phyloP scores from a whole-genome alignment of 148 eudicot species.

The Polygonum maritimum region DNA sequence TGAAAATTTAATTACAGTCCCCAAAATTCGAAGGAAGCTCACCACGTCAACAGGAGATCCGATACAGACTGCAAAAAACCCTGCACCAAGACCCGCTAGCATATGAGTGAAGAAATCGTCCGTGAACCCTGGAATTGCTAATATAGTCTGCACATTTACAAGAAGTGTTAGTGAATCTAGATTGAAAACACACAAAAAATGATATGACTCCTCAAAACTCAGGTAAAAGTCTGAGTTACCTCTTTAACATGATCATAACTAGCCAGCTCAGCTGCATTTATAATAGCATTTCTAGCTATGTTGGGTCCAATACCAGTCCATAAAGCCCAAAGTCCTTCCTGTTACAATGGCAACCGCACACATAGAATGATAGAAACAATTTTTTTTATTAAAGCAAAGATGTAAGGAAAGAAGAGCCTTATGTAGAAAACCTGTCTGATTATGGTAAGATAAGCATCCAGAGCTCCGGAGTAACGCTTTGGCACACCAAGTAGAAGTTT shows the following conservation, averaged over 20 bases:
- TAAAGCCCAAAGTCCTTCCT: constrained; percentile 59
- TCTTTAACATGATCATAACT: constrained; percentile 65
- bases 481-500: constrained; percentile 51
- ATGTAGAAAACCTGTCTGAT: constrained; percentile 34
- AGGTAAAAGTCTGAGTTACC: constrained; percentile 25
- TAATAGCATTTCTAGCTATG: constrained; percentile 55
- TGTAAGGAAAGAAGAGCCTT: not conserved
- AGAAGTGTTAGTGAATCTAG: constrained; percentile 8
- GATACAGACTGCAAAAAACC: constrained; percentile 66
- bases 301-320: constrained; percentile 79
- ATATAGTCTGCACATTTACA: constrained; percentile 37
- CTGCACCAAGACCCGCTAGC: constrained; percentile 71
- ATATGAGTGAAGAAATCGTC: constrained; percentile 55
- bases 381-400: not conserved
- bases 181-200: not conserved
- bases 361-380: not conserved
- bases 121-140: constrained; percentile 56
- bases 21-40: constrained; percentile 14
- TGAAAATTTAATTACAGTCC: not conserved
- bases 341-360: not conserved
- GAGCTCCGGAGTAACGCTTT: constrained; percentile 53
- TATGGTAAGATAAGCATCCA: constrained; percentile 53
- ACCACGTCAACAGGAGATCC: constrained; percentile 80
- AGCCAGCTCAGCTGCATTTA: constrained; percentile 69
- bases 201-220: not conserved